Percentiles rank a stretch among this genome's conserved stretches.
Evolutionary conservation across 2,329 filamentous ascomycete species (phyloP).

Genomic region (Stagonosporopsis tanaceti): DNA sequence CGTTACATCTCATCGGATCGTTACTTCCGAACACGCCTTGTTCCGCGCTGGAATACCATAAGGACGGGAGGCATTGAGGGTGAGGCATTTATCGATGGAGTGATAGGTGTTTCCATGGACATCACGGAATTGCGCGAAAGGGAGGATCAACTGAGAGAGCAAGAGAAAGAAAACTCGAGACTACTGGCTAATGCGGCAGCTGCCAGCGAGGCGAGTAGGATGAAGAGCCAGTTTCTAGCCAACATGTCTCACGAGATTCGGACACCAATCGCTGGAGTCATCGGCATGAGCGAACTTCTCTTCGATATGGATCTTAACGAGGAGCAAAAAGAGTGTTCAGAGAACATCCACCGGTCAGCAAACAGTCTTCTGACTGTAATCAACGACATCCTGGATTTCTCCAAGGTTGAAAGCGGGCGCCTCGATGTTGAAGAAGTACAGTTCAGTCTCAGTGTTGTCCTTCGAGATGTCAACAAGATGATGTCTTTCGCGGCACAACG

Average conservation of each 20-base stretch:
- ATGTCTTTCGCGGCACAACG: conserved; percentile 83
- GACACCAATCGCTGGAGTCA: conserved; percentile 80
- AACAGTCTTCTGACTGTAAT: conserved; percentile 86
- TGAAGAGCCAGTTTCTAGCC: conserved; percentile 81
- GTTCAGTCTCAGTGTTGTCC: conserved; percentile 76
- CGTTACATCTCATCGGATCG: conserved; percentile 65
- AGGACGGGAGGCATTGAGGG: conserved; percentile 60
- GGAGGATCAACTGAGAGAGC: conserved; percentile 68
- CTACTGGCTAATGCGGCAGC: conserved; percentile 78
- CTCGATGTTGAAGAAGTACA: conserved; percentile 83
- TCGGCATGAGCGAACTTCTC: conserved; percentile 80
- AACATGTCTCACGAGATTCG: conserved; percentile 85
- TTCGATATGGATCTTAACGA: conserved; percentile 71
- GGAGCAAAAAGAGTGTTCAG: conserved; percentile 78
- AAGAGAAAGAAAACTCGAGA: conserved; percentile 73
- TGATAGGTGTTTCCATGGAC: conserved; percentile 82
- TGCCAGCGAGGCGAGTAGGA: conserved; percentile 79
- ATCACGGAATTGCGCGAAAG: conserved; percentile 75
- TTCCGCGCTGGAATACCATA: conserved; percentile 69
- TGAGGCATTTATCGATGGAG: conserved; percentile 69
- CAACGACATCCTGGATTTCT: conserved; percentile 91
- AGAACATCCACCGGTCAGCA: conserved; percentile 80
- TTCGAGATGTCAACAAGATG: conserved; percentile 86
- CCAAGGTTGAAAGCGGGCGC: conserved; percentile 81
- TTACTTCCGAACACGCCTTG: conserved; percentile 75